phyloP scores from a whole-genome alignment of 345 rosid genomes.

The Mangifera indica region DNA sequence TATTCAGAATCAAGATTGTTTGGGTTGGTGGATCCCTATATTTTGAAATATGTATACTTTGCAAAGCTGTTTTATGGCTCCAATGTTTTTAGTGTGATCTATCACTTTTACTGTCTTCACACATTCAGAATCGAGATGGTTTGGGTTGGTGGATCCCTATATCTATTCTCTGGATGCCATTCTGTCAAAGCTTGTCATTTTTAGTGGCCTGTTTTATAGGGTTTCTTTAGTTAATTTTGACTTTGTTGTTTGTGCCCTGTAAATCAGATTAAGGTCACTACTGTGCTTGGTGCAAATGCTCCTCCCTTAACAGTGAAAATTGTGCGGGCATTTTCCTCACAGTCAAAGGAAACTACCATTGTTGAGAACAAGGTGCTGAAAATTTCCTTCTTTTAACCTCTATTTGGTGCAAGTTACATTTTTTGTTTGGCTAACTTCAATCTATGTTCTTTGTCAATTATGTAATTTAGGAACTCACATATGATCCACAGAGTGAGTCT shows the following conservation, averaged over 20 bases:
- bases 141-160: background rate
- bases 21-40: background rate
- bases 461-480: constrained; percentile 67
- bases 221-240: constrained; percentile 9
- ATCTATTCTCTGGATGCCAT: background rate
- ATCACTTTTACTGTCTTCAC: too few relatives aligned
- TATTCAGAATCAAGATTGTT: background rate
- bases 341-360: constrained; percentile 51
- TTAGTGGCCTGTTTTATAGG: background rate
- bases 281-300: constrained; percentile 78
- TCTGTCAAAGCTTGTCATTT: background rate
- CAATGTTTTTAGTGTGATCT: background rate
- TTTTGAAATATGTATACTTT: too few relatives aligned
- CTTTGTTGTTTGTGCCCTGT: constrained; percentile 6
- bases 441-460: constrained; percentile 3
- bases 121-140: background rate
- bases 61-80: background rate
- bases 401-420: constrained; percentile 12
- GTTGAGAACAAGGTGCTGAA: constrained; percentile 65
- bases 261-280: constrained; percentile 77
- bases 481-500: constrained; percentile 48
- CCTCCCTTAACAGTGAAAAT: constrained; percentile 82
- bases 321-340: constrained; percentile 46
- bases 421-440: constrained; percentile 16
- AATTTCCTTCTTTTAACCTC: constrained; percentile 5